Conservation (phyloP, 768 basidiomycete genomes). For the Mycena sanguinolenta region DNA sequence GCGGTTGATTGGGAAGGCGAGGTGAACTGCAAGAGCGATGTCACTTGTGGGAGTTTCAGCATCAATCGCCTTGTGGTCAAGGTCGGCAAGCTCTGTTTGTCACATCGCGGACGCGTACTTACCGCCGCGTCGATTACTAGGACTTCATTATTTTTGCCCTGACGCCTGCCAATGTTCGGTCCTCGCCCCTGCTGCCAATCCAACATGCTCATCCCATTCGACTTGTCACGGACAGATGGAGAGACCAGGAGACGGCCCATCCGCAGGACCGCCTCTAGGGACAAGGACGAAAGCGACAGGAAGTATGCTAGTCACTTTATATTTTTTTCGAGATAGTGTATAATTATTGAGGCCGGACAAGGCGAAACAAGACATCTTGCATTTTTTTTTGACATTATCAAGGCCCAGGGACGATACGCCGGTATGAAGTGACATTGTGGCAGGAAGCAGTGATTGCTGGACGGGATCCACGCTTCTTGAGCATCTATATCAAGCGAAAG, state of each 20-base stretch:
- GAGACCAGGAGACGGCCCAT: conserved; percentile 49
- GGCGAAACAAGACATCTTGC: neutral
- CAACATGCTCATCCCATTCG: conserved; percentile 65
- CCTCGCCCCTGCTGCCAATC: conserved; percentile 56
- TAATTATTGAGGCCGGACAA: no score
- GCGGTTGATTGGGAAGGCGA: conserved; percentile 70
- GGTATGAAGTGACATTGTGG: conserved; percentile 9
- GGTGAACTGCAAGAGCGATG: conserved; percentile 55
- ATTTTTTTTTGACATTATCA: neutral
- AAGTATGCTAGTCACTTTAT: conserved; percentile 19
- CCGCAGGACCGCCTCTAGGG: conserved; percentile 55
- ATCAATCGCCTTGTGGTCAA: conserved; percentile 60
- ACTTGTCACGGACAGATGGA: conserved; percentile 68
- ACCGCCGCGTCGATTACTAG: conserved; percentile 43
- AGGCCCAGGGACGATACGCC: conserved; percentile 12
- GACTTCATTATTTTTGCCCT: conserved; percentile 69
- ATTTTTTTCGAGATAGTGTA: neutral
- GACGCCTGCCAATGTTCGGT: conserved; percentile 57
- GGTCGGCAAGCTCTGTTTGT: conserved; percentile 46
- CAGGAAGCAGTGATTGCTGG: conserved; percentile 10
- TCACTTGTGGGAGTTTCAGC: conserved; percentile 59
- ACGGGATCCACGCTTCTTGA: no score
- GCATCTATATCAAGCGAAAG: conserved; percentile 15
- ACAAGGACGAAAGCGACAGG: conserved; percentile 8
- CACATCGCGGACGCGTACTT: neutral